Evolutionary conservation across 139 green algal genomes (phyloP).

Genomic region (Gonium pectorale): DNA sequence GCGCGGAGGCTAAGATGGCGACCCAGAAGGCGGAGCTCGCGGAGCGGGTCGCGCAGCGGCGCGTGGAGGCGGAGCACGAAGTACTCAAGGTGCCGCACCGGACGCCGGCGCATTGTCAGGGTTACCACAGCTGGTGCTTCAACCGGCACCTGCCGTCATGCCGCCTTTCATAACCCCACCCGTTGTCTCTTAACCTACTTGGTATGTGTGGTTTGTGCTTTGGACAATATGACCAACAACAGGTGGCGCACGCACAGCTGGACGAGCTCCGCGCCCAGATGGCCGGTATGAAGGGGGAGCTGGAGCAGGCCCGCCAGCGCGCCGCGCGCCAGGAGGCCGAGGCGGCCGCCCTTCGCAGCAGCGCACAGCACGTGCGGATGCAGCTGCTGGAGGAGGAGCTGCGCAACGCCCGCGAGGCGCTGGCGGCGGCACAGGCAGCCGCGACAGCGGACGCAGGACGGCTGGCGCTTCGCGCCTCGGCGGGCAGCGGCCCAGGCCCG

Average conservation of each 20-base stretch:
- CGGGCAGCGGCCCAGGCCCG: no score
- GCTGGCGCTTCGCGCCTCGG: no score
- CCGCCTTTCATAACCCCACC: no score
- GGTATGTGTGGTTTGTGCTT: no score
- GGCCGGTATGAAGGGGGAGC: not conserved
- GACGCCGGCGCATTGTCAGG: not conserved
- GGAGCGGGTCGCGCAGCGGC: conserved; percentile 14
- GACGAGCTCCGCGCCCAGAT: not conserved
- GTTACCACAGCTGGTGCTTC: not conserved
- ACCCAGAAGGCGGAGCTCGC: conserved; percentile 5
- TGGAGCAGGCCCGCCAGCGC: conserved; percentile 12
- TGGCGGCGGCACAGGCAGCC: conserved; percentile 8
- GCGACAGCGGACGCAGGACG: no score
- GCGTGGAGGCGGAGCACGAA: conserved; percentile 41
- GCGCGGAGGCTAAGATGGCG: not conserved
- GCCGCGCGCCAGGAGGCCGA: not conserved
- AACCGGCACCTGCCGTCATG: no score
- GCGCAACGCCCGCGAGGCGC: not conserved
- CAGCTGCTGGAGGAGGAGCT: conserved; percentile 44
- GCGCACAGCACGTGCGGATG: conserved; percentile 17
- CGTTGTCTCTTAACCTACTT: no score
- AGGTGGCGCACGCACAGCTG: conserved; percentile 35
- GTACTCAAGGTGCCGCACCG: not conserved
- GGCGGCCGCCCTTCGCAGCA: conserved; percentile 6
- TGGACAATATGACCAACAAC: no score